phyloP scores from a whole-genome alignment of 2,329 filamentous ascomycete species.

The Dactylellina drechsleri region DNA sequence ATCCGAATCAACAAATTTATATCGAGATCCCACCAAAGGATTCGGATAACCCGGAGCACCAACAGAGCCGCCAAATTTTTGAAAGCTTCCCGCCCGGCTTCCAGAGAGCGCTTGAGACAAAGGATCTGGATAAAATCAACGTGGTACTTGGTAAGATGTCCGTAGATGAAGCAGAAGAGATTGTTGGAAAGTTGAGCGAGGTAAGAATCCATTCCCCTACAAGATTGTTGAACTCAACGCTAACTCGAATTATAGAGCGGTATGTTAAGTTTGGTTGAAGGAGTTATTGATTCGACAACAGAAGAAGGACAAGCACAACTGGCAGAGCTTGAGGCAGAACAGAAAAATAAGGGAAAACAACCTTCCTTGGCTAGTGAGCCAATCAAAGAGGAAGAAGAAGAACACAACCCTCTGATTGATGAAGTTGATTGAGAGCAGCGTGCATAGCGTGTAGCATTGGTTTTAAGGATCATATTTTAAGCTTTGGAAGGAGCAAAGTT shows the following conservation, averaged over 20 bases:
- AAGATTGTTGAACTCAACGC: constrained; percentile 56
- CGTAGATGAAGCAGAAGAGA: constrained; percentile 84
- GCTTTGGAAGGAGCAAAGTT: too few species aligned
- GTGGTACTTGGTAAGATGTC: constrained; percentile 88
- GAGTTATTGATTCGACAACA: constrained; percentile 94
- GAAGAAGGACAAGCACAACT: constrained; percentile 82
- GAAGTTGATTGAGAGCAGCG: constrained; percentile 20
- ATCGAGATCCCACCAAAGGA: constrained; percentile 80
- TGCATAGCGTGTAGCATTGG: too few species aligned
- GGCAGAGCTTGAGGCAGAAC: constrained; percentile 76
- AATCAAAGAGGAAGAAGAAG: constrained; percentile 35
- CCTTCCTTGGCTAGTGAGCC: constrained; percentile 22
- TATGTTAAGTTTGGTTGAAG: constrained; percentile 88
- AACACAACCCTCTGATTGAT: constrained; percentile 34
- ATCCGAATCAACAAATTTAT: constrained; percentile 89
- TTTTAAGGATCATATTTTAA: too few species aligned
- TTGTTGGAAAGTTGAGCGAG: constrained; percentile 81
- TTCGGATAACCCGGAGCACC: constrained; percentile 72
- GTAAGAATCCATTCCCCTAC: constrained; percentile 64
- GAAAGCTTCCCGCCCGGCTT: constrained; percentile 84
- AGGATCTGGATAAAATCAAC: constrained; percentile 88
- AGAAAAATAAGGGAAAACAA: constrained; percentile 71
- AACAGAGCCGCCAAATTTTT: constrained; percentile 77
- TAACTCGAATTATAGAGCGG: constrained; percentile 68
- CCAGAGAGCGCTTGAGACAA: constrained; percentile 83